Base-by-base conservation (phyloP, 306 rosid species). In the Begonia peltatifolia region DNA sequence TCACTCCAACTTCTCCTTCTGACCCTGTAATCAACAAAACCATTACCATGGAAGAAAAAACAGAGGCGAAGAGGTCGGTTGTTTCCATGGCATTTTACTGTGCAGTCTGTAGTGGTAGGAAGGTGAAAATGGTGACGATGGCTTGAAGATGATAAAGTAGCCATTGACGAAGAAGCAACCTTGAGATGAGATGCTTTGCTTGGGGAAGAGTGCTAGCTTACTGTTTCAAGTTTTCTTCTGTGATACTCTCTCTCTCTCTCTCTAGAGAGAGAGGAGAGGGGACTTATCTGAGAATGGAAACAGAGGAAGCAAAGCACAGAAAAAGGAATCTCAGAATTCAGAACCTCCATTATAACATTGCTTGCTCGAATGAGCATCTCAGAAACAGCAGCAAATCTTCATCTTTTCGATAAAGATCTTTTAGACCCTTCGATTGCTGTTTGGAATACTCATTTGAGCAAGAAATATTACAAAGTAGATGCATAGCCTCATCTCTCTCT, bases 1-100 rank as follows among this genome's bases (percentile, higher is more conserved):
- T 86, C n/a, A 79, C 95, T 44, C 88, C 95, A 36, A 82, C 77
- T 2, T 68, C 48, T 50, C 84, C 83, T 47, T 64, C 59, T 3
- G 44, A 79, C 50, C 62, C 80, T 76, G 64, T 50, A 9, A 74
- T 53, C 20, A 85, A 63, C 12, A 61, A 46, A 59, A 56, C 35
- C 16, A 43, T 22, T 41, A 42, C 59, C 55, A 25, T 23, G 25
- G 68, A 46, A 25, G 64, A 12, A n/a, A 71, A 48, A 48, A 46
- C 25, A 16, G 64, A n/a, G 54, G n/a, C 41, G 44, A 5, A 44
- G 12, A 15, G 6, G 14, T 44, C n/a, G 51, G 16, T 52, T 72
- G 57, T 30, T 57, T 59, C 70, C 85, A 75, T 80, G 55, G 50
- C 55, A 47, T 62, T 41, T 11, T 0, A 44, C 12, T 30, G 44